These are phyloP conservation scores for Chaetomium sp. DNA, from an alignment of 2,329 filamentous ascomycete genomes.

Conservation along the genomic window DNA sequence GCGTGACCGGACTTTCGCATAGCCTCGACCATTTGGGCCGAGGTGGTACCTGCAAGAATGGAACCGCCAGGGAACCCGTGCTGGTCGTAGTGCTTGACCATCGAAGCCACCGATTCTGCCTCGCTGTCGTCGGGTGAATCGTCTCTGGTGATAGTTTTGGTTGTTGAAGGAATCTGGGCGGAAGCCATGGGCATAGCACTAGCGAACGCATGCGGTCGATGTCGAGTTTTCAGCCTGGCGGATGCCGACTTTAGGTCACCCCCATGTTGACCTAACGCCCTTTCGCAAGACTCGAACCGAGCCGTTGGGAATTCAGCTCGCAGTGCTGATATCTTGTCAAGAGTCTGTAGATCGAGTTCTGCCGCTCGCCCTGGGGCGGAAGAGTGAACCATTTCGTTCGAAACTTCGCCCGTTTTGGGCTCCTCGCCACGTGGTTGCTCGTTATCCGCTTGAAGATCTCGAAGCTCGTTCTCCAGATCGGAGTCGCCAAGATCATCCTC, in stretches of 20 bases:
- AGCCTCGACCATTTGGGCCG: slow-evolving; percentile 41
- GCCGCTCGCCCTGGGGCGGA: background rate
- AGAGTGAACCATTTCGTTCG: background rate
- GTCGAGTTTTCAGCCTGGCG: slow-evolving; percentile 23
- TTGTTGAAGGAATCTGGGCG: slow-evolving; percentile 15
- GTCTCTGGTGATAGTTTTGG: slow-evolving; percentile 25
- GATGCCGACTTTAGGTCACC: slow-evolving; percentile 46
- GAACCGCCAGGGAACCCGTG: slow-evolving; percentile 46
- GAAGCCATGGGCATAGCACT: slow-evolving; percentile 10
- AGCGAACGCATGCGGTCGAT: slow-evolving; percentile 9
- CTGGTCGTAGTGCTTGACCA: slow-evolving; percentile 42
- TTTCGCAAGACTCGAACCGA: slow-evolving; percentile 42
- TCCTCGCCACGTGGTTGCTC: slow-evolving; percentile 21
- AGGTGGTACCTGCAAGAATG: slow-evolving; percentile 43
- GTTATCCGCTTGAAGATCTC: slow-evolving; percentile 31
- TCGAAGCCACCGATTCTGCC: slow-evolving; percentile 35
- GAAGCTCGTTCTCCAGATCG: slow-evolving; percentile 33
- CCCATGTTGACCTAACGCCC: slow-evolving; percentile 40
- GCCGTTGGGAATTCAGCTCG: slow-evolving; percentile 49
- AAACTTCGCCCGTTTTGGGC: slow-evolving; percentile 21
- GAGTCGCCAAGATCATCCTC: slow-evolving; percentile 31
- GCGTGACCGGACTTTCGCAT: slow-evolving; percentile 37
- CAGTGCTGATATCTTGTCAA: slow-evolving; percentile 44
- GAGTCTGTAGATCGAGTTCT: slow-evolving; percentile 28
- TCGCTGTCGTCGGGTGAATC: slow-evolving; percentile 35